Evolutionary conservation across 2,329 filamentous ascomycete genomes (phyloP), one percentile per base, ranked within the genome.

Genomic region (Tolypocladium nubicola): DNA sequence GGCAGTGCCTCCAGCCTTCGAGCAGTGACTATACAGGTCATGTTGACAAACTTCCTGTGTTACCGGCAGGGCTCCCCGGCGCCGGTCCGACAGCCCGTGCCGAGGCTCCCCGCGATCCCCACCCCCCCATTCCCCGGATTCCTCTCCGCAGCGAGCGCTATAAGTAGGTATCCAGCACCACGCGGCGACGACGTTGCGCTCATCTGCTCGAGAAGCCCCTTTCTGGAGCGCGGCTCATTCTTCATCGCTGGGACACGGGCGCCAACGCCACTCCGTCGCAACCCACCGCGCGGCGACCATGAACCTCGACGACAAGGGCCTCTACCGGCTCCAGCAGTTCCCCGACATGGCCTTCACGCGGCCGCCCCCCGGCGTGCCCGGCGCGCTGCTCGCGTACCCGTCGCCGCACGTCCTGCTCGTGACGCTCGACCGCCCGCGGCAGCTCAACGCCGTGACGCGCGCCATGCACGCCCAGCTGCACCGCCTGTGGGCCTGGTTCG

Each of bases 401-500:
- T 64, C 65, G 0, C 76, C 78, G 3, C 76, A 82, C 63, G 71
- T 85, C 54, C 74, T 86, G 10, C 77, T 85, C 50, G 76, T 85
- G 37, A 84, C 82, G 1, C 76, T 87, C 67, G 79, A 83, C 70
- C 80, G 82, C 0, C 80, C 83, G 6, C 65, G 70, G 38, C 74
- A 79, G 58, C 80, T 86, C 65, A 87, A 87, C 70, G 77, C 80
- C 55, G 76, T 87, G 64, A 75, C 73, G 9, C 70, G 72, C 1
- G 65, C 72, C 4, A 74, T 76, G 65, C 80, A 84, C 68, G 68
- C 70, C 56, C 74, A 75, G 56, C 74, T 84, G 40, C 74, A 75
- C 58, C 60, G 62, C 1, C 72, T 83, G 33, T 86, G 78, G 75
- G 66, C 72, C 19, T 87, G 83, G 79, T 86, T 81, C 68, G 86